Base-by-base conservation (phyloP, 208 protist species). In the Leishmania mexicana region DNA sequence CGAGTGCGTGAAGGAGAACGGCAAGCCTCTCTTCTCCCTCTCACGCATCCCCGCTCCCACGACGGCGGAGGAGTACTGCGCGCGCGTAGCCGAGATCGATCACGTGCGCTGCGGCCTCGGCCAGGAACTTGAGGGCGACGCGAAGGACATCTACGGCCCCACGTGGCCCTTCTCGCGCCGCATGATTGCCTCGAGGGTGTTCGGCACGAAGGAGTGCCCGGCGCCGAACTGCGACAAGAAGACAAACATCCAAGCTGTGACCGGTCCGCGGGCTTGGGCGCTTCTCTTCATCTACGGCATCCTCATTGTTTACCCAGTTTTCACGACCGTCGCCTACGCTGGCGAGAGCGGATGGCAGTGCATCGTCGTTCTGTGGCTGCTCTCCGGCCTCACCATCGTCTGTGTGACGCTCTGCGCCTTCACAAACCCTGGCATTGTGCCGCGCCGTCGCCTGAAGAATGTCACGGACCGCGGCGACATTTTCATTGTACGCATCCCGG, bases 371-470 rank as follows among this genome's bases (percentile, higher is more conserved):
- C 67, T 80, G 35, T 93, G 87, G 90, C 24, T 70, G 4, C 45
- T 89, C 19, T 84, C 81, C 38, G 53, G 82, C 40, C 62, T 84
- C 31, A 79, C 79, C 1, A 75, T 74, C 28, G 28, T 91, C 28
- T 76, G 89, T 19, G 73, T 88, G n/a, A 73, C 88, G 47, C 54
- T 87, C 38, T 86, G 81, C 79, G 78, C 86, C 47, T 83, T 90
- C 58, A 85, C 81, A 47, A 78, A 93, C 71, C 87, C 90, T n/a
- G 90, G 90, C 75, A 87, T 93, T 71, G 85, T 91, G n/a, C 87
- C 85, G 7, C 83, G 83, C 40, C 77, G 81, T 15, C 80, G 51
- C 8, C 79, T 78, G 31, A 80, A 85, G 45, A 81, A 83, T 24
- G 64, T 92, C 10, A 81, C 80, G 13, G 84, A 87, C 68, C 72